These are phyloP conservation scores for Backusella sp. DNA, from an alignment of 192 early-diverging fungal genomes.

Conservation along the genomic window DNA sequence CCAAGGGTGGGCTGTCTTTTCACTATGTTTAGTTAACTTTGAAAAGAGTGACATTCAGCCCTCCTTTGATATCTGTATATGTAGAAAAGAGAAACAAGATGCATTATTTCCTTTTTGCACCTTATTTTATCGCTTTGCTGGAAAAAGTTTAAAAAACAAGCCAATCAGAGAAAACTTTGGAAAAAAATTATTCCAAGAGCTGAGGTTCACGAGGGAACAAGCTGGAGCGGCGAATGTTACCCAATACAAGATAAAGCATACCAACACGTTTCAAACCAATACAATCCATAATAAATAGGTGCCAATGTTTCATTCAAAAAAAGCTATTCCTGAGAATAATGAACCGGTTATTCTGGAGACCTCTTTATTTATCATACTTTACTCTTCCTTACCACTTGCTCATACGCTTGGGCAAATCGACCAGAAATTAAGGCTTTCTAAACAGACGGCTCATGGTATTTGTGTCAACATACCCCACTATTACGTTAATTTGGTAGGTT, in stretches of 20 bases:
- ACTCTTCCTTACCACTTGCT: no score
- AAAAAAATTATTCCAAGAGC: constrained; percentile 67
- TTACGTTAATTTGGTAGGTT: no score
- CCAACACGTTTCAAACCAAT: constrained; percentile 95
- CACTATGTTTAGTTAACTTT: constrained; percentile 15
- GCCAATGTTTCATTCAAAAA: no score
- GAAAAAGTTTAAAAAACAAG: not conserved
- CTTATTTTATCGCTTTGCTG: not conserved
- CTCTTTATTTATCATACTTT: no score
- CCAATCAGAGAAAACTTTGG: not conserved
- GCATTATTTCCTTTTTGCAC: constrained; percentile 3
- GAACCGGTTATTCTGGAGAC: no score
- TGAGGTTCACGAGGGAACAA: constrained; percentile 99
- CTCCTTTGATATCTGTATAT: not conserved
- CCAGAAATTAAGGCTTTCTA: no score
- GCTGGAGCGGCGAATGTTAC: constrained; percentile 89
- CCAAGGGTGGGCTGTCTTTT: constrained; percentile 24
- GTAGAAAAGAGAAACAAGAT: not conserved
- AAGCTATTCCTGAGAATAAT: no score
- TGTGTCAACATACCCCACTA: no score
- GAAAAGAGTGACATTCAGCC: constrained; percentile 25
- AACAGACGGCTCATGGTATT: no score
- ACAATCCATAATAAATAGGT: no score
- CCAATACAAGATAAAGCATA: constrained; percentile 93
- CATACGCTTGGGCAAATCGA: no score